Evolutionary conservation across 768 basidiomycete genomes (phyloP).

Genomic region (Artomyces pyxidatus): DNA sequence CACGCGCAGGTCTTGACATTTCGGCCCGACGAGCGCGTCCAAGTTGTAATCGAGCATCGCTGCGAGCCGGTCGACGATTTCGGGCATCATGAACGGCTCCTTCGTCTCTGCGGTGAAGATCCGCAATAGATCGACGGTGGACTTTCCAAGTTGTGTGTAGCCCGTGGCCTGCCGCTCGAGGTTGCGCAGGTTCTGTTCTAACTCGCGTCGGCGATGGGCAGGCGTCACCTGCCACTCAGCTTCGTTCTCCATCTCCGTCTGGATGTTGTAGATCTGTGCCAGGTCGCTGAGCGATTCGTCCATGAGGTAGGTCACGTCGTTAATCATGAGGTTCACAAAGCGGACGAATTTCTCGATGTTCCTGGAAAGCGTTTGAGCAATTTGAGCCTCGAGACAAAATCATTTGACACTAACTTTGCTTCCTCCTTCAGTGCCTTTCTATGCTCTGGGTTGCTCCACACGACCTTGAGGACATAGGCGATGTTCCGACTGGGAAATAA

Average conservation of each 20-base stretch:
- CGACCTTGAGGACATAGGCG: slow-evolving; percentile 74
- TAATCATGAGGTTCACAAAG: slow-evolving; percentile 97
- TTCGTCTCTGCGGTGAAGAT: slow-evolving; percentile 90
- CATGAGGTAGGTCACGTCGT: slow-evolving; percentile 97
- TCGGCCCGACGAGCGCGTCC: slow-evolving; percentile 80
- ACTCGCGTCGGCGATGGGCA: slow-evolving; percentile 72
- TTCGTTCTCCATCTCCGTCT: slow-evolving; percentile 75
- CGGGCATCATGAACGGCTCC: slow-evolving; percentile 89
- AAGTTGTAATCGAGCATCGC: slow-evolving; percentile 97
- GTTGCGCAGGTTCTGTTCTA: slow-evolving; percentile 65
- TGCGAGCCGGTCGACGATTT: slow-evolving; percentile 91
- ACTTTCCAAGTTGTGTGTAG: slow-evolving; percentile 80
- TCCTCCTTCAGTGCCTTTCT: slow-evolving; percentile 79
- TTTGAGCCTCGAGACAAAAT: background rate
- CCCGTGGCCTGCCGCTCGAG: slow-evolving; percentile 80
- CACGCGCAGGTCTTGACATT: slow-evolving; percentile 79
- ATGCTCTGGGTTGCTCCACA: slow-evolving; percentile 89
- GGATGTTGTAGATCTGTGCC: slow-evolving; percentile 79
- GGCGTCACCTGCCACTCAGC: slow-evolving; percentile 62
- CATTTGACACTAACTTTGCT: slow-evolving; percentile 48
- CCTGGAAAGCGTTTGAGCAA: slow-evolving; percentile 29
- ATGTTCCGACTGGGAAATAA: slow-evolving; percentile 64
- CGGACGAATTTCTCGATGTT: slow-evolving; percentile 90
- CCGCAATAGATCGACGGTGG: slow-evolving; percentile 85
- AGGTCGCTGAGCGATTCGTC: slow-evolving; percentile 91